A percentile compares a stretch with the other conserved stretches of the same genome.
These are phyloP conservation scores for Fusarium scirpi DNA, from an alignment of 2,329 filamentous ascomycete genomes.

Conservation along the genomic window DNA sequence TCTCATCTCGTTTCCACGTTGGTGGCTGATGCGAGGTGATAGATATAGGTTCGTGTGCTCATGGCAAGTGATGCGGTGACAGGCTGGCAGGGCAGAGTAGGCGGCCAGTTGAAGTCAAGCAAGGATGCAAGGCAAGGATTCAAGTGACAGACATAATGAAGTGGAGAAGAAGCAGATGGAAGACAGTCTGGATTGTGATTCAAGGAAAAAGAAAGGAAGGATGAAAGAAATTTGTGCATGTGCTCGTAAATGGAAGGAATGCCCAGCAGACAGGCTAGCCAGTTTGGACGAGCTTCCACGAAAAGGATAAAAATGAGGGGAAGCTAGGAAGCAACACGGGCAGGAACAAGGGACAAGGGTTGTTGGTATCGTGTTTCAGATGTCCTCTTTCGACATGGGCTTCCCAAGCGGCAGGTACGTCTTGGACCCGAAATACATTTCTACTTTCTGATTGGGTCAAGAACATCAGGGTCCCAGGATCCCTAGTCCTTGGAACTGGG, in stretches of 20 bases:
- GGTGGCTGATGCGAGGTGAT: constrained; percentile 24
- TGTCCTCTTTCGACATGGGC: constrained; percentile 32
- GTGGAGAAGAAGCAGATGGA: constrained; percentile 13
- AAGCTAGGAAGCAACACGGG: constrained; percentile 7
- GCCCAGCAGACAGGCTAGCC: neutral
- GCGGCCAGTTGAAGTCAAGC: neutral
- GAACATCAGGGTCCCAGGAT: constrained; percentile 23
- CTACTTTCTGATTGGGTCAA: constrained; percentile 22
- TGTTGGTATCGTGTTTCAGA: constrained; percentile 33
- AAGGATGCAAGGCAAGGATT: constrained; percentile 9
- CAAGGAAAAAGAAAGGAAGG: constrained; percentile 17
- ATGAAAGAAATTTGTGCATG: neutral
- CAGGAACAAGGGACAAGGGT: constrained; percentile 7
- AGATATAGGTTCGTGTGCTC: constrained; percentile 8
- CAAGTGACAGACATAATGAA: constrained; percentile 9
- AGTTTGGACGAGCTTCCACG: constrained; percentile 17
- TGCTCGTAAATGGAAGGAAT: constrained; percentile 6
- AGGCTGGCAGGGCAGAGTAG: constrained; percentile 1
- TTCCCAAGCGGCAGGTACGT: constrained; percentile 38
- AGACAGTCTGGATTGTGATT: neutral
- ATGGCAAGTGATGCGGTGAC: constrained; percentile 1
- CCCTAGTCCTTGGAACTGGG: constrained; percentile 36
- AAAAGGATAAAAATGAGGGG: constrained; percentile 25
- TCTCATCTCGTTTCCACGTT: constrained; percentile 4
- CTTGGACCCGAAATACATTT: constrained; percentile 18